Evolutionary conservation across 1,139 yeast species (phyloP).

Genomic region (Lodderomyces jiufengensis): DNA sequence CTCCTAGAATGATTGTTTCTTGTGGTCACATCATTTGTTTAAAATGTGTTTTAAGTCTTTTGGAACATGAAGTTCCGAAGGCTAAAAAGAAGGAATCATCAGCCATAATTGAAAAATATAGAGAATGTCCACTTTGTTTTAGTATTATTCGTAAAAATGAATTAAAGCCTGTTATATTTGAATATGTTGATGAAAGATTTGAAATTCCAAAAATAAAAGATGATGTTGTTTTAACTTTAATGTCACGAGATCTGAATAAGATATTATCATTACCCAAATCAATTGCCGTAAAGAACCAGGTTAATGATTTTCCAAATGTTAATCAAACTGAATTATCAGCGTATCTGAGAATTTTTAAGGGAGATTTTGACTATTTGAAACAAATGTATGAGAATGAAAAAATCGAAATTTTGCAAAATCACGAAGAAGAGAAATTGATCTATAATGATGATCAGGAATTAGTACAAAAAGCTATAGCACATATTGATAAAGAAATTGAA

Average conservation of each 20-base stretch:
- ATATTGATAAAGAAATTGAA: conserved; percentile 47
- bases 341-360: conserved; percentile 59
- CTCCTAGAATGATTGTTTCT: conserved; percentile 85
- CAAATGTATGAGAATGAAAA: conserved; percentile 59
- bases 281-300: conserved; percentile 25
- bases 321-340: conserved; percentile 23
- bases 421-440: conserved; percentile 53
- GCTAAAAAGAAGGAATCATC: conserved; percentile 33
- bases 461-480: conserved; percentile 52
- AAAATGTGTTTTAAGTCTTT: conserved; percentile 71
- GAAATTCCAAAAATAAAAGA: conserved; percentile 61
- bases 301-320: conserved; percentile 14
- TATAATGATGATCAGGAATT: conserved; percentile 57
- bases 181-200: conserved; percentile 50
- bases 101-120: conserved; percentile 48
- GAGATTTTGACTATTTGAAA: conserved; percentile 51
- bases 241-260: conserved; percentile 64
- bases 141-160: conserved; percentile 57
- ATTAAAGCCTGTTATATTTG: conserved; percentile 67
- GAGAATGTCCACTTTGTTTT: conserved; percentile 86
- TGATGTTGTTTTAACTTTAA: conserved; percentile 60
- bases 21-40: conserved; percentile 94
- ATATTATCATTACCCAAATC: conserved; percentile 61
- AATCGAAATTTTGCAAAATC: conserved; percentile 40
- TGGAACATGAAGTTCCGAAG: conserved; percentile 54